Percentiles rank a stretch among this genome's conserved stretches.
Conservation (phyloP, 805 yeast genomes). For the Lipomyces japonicus region DNA sequence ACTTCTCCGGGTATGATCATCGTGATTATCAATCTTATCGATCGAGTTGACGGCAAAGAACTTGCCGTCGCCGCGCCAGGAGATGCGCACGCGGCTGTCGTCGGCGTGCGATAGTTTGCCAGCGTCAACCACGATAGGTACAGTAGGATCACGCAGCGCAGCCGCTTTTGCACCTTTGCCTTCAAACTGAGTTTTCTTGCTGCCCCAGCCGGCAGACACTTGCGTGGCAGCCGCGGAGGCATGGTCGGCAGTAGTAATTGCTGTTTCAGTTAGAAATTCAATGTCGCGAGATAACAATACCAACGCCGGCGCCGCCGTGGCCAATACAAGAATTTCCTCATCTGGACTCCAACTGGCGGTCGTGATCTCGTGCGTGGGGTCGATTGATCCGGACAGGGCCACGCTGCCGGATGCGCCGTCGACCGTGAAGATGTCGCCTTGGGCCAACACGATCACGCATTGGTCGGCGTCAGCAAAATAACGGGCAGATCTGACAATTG, state of each 20-base stretch:
- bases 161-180: slow-evolving; percentile 86
- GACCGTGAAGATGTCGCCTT: slow-evolving; percentile 66
- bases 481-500: slow-evolving; percentile 10
- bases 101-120: slow-evolving; percentile 62
- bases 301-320: slow-evolving; percentile 49
- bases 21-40: slow-evolving; percentile 46
- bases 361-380: slow-evolving; percentile 61
- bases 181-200: slow-evolving; percentile 90
- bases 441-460: slow-evolving; percentile 50
- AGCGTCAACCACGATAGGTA: slow-evolving; percentile 63
- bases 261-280: slow-evolving; percentile 71
- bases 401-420: slow-evolving; percentile 58
- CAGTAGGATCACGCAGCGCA: slow-evolving; percentile 74
- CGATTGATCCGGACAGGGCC: slow-evolving; percentile 81
- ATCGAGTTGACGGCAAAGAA: slow-evolving; percentile 65
- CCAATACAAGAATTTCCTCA: slow-evolving; percentile 74
- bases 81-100: slow-evolving; percentile 46
- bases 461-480: slow-evolving; percentile 17
- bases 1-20: slow-evolving; percentile 55
- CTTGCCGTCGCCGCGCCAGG: slow-evolving; percentile 97
- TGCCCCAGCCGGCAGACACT: slow-evolving; percentile 98
- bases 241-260: slow-evolving; percentile 59
- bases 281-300: slow-evolving; percentile 68
- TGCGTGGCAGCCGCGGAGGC: slow-evolving; percentile 69
- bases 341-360: slow-evolving; percentile 88